phyloP scores from a whole-genome alignment of 306 rosid species.

The Senna siamea region DNA sequence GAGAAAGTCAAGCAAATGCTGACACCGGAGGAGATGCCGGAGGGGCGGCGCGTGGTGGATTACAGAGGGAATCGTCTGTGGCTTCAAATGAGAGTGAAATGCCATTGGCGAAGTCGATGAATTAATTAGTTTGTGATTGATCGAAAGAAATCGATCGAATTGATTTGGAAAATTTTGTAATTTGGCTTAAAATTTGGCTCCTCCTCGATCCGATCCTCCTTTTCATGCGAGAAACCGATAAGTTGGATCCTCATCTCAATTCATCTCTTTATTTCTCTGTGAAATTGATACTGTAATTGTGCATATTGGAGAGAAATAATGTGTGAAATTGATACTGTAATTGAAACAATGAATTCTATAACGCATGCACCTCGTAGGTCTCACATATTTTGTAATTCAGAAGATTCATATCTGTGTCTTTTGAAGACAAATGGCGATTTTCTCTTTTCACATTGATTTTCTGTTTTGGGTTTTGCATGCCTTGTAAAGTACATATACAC shows the following conservation, averaged over 20 bases:
- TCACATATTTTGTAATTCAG: too few species aligned
- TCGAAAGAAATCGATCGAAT: background rate
- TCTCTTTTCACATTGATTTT: slow-evolving; percentile 7
- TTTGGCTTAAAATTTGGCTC: too few species aligned
- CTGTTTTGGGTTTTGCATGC: slow-evolving; percentile 19
- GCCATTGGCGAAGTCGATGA: slow-evolving; percentile 62
- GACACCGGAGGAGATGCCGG: background rate
- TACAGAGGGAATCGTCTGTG: slow-evolving; percentile 37
- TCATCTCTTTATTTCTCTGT: too few species aligned
- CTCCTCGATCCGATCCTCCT: too few species aligned
- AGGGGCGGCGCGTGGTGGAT: background rate
- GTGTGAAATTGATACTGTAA: too few species aligned
- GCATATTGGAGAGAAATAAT: too few species aligned
- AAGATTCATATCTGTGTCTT: too few species aligned
- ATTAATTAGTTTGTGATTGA: slow-evolving; percentile 6
- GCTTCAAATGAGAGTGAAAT: slow-evolving; percentile 71
- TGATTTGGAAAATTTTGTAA: background rate
- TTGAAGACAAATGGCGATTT: background rate
- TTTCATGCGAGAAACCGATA: background rate
- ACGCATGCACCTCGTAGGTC: too few species aligned
- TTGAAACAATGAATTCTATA: too few species aligned
- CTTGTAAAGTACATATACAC: slow-evolving; percentile 1
- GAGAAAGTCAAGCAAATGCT: slow-evolving; percentile 1
- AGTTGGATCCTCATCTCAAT: too few species aligned
- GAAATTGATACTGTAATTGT: too few species aligned